These are phyloP conservation scores for Mycena belliarum DNA, from an alignment of 768 basidiomycete species.

Conservation along the genomic window DNA sequence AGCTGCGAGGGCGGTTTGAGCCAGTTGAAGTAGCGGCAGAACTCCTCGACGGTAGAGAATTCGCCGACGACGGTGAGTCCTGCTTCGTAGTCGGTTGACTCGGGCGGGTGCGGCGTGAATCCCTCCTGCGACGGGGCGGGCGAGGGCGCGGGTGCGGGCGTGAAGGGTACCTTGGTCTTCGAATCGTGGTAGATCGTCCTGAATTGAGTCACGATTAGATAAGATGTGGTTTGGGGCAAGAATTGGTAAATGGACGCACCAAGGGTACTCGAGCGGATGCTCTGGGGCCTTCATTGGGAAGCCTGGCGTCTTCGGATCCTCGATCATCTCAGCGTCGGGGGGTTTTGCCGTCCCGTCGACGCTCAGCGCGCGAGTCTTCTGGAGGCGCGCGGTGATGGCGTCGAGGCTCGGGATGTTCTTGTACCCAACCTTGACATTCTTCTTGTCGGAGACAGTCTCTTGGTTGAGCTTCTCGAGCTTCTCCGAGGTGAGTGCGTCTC, in stretches of 20 bases:
- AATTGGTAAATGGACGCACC: slow-evolving; percentile 50
- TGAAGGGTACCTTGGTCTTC: slow-evolving; percentile 69
- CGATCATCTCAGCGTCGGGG: slow-evolving; percentile 76
- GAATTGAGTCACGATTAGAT: not conserved
- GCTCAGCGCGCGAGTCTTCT: slow-evolving; percentile 66
- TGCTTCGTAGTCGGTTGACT: slow-evolving; percentile 79
- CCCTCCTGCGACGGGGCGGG: slow-evolving; percentile 26
- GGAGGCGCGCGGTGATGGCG: slow-evolving; percentile 79
- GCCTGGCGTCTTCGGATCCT: slow-evolving; percentile 83
- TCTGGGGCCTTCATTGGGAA: slow-evolving; percentile 70
- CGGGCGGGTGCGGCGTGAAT: slow-evolving; percentile 48
- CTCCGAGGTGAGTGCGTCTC: slow-evolving; percentile 65
- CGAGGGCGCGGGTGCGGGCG: slow-evolving; percentile 40
- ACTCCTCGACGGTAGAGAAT: slow-evolving; percentile 87
- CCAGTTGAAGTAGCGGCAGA: slow-evolving; percentile 94
- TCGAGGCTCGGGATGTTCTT: slow-evolving; percentile 88
- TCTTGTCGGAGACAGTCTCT: slow-evolving; percentile 34
- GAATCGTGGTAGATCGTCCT: slow-evolving; percentile 93
- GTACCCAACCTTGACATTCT: slow-evolving; percentile 58
- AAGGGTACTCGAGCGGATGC: slow-evolving; percentile 82
- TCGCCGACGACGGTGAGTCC: slow-evolving; percentile 85
- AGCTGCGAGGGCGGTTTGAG: slow-evolving; percentile 88
- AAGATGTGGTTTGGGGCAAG: slow-evolving; percentile 1
- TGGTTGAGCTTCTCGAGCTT: slow-evolving; percentile 64
- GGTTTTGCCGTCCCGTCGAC: slow-evolving; percentile 67